Base-by-base conservation (phyloP, 441 rosid genomes). In the Macaranga tanarius region DNA sequence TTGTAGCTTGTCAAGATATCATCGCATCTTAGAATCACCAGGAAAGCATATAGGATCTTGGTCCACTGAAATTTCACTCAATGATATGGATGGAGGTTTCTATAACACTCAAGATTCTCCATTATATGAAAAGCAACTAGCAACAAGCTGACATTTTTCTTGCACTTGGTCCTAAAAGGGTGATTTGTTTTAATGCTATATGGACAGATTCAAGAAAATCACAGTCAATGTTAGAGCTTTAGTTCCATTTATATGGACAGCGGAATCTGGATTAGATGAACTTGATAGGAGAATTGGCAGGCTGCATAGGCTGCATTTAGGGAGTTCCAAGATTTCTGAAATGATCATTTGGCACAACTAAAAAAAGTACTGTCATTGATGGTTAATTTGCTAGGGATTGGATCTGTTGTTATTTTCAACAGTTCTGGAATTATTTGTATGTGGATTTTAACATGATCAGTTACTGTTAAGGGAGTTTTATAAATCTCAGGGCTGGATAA, bases 21-120 rank as follows among this genome's bases (percentile, higher is more conserved):
- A 45, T 11, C 67, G 44, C 67, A 67, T 20, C 38, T 20, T 51
- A 31, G 23, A 28, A 34, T 58, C 12, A 3, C 9, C 0, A 20
- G 28, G 28, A 42, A 40, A 2, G 0, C 4, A 13, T 9, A 15
- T 0, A 1, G n/a, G 60, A n/a, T 58, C 28, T 40, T 25, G 2
- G 31, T 59, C 50, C 61, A 31, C 71, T 57, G 47, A 47, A 60
- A 12, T 50, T 75, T 38, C 11, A 62, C 28, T n/a, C n/a, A n/a
- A n/a, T n/a, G n/a, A n/a, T n/a, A n/a, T n/a, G n/a, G n/a, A n/a
- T n/a, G n/a, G n/a, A n/a, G n/a, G n/a, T n/a, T n/a, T n/a, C n/a
- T n/a, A n/a, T n/a, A n/a, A n/a, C n/a, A n/a, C n/a, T 57, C 45
- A 44, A 26, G 59, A 55, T 10, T 66, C 50, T 69, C 51, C 7